Conservation (phyloP, 2,329 filamentous ascomycete genomes). For the Botrytis paeoniae region DNA sequence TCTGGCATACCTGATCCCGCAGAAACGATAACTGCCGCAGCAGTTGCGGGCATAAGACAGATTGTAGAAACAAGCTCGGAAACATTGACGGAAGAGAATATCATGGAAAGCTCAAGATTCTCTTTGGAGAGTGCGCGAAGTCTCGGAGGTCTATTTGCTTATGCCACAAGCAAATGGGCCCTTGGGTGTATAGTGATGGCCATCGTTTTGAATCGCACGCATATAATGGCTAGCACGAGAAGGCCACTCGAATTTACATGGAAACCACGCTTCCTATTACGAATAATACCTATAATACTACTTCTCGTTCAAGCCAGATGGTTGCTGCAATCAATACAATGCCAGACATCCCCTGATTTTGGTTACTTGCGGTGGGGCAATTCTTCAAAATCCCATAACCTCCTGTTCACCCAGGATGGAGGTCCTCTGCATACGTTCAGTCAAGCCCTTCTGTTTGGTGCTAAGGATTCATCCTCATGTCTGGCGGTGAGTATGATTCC, state of each 20-base stretch:
- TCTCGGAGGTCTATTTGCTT: slow-evolving; percentile 83
- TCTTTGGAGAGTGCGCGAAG: slow-evolving; percentile 62
- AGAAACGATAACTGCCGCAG: slow-evolving; percentile 41
- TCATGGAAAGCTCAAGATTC: slow-evolving; percentile 48
- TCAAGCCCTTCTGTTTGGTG: slow-evolving; percentile 68
- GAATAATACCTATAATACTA: slow-evolving; percentile 67
- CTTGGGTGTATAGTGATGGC: slow-evolving; percentile 83
- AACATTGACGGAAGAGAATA: slow-evolving; percentile 40
- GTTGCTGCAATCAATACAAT: slow-evolving; percentile 82
- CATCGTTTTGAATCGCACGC: slow-evolving; percentile 83
- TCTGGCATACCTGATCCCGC: slow-evolving; percentile 43
- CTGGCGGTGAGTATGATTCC: slow-evolving; percentile 70
- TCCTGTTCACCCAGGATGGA: slow-evolving; percentile 69
- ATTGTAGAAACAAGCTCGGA: slow-evolving; percentile 30
- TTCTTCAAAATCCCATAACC: slow-evolving; percentile 58
- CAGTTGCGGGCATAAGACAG: slow-evolving; percentile 40
- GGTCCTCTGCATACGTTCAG: slow-evolving; percentile 70
- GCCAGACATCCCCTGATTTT: slow-evolving; percentile 79
- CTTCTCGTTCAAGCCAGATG: slow-evolving; percentile 65
- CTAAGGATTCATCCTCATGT: slow-evolving; percentile 73
- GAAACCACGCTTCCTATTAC: slow-evolving; percentile 66
- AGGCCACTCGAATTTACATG: slow-evolving; percentile 74
- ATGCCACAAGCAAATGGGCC: slow-evolving; percentile 90
- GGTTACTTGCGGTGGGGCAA: slow-evolving; percentile 67
- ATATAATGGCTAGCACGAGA: slow-evolving; percentile 88